These are phyloP conservation scores for Byssochlamys sp. DNA, from an alignment of 2,329 filamentous ascomycete species.

Conservation along the genomic window DNA sequence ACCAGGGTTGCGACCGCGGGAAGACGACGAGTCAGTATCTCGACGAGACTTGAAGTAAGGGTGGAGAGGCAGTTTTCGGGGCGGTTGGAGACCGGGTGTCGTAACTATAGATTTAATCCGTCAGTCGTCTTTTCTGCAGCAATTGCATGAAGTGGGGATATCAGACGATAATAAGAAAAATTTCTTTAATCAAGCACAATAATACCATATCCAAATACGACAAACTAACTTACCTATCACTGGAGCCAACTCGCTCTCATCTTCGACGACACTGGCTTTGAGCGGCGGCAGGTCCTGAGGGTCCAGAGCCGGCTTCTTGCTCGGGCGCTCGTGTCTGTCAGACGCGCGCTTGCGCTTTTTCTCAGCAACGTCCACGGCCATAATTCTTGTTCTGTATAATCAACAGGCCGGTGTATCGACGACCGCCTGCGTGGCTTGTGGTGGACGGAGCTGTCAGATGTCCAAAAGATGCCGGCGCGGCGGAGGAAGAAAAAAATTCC, in stretches of 20 bases:
- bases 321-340: conserved; percentile 35
- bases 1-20: conserved; percentile 23
- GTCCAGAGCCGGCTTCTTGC: conserved; percentile 39
- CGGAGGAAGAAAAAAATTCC: neutral
- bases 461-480: neutral
- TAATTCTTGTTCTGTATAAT: conserved; percentile 8
- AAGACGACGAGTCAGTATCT: conserved; percentile 21
- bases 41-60: conserved; percentile 44
- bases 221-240: conserved; percentile 38
- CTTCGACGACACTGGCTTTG: conserved; percentile 38
- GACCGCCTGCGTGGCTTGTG: neutral
- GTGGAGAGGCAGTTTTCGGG: conserved; percentile 21
- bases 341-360: conserved; percentile 45
- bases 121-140: neutral
- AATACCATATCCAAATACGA: neutral
- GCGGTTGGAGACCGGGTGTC: conserved; percentile 24
- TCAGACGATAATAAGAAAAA: neutral
- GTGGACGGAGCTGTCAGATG: neutral
- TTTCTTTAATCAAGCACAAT: neutral
- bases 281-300: conserved; percentile 30
- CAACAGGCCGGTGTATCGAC: neutral
- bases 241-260: conserved; percentile 39
- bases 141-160: neutral
- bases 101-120: conserved; percentile 15
- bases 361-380: conserved; percentile 28